A percentile compares a stretch with the other conserved stretches of the same genome.
These are phyloP conservation scores for Discostella stelligeroides DNA, from an alignment of 108 stramenopile species.

Conservation along the genomic window DNA sequence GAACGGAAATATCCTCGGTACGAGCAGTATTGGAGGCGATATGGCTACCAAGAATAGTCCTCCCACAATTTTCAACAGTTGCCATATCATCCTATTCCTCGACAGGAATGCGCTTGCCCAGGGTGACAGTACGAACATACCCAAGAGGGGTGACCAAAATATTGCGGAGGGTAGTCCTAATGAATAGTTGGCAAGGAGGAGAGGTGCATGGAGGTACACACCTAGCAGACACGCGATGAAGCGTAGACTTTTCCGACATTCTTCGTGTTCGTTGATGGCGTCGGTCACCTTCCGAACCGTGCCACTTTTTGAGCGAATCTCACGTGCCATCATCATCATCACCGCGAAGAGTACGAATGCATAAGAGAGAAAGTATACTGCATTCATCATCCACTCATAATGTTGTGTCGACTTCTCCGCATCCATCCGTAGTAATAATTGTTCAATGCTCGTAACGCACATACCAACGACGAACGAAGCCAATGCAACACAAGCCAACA, in stretches of 20 bases:
- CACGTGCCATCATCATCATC: no score
- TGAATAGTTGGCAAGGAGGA: conserved; percentile 74
- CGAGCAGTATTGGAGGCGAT: conserved; percentile 59
- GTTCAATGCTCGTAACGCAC: background rate
- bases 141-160: conserved; percentile 70
- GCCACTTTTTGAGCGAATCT: no score
- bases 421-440: no score
- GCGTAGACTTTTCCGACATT: conserved; percentile 53
- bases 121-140: conserved; percentile 49
- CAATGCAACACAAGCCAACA: conserved; percentile 23
- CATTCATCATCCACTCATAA: background rate
- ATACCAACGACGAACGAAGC: conserved; percentile 16
- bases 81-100: background rate
- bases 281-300: background rate
- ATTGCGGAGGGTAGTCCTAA: conserved; percentile 73
- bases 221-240: conserved; percentile 65
- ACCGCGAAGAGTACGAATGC: background rate
- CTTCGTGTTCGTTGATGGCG: background rate
- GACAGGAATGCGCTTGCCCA: conserved; percentile 5
- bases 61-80: conserved; percentile 12
- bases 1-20: conserved; percentile 53
- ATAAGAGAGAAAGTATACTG: background rate
- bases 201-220: conserved; percentile 70
- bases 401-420: no score
- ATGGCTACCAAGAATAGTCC: conserved; percentile 45